Evolutionary conservation across 208 protist genomes (phyloP).

Genomic region (Acanthamoeba triangularis): DNA sequence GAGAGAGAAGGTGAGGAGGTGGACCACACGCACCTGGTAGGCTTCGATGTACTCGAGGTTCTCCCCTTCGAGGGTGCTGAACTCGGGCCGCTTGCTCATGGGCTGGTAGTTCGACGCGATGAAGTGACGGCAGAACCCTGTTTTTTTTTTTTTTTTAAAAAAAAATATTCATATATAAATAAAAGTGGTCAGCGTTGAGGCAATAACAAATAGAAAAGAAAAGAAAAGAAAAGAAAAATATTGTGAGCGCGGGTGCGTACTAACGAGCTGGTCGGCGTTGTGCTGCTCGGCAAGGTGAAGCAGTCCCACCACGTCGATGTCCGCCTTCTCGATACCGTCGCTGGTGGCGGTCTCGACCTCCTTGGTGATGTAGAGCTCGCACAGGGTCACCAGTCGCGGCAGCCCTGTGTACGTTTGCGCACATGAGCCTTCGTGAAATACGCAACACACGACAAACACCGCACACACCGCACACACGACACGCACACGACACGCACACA

Average conservation of each 20-base stretch:
- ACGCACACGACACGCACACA: neutral
- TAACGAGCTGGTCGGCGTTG: slow-evolving; percentile 81
- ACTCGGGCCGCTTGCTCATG: slow-evolving; percentile 78
- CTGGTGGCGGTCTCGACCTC: slow-evolving; percentile 70
- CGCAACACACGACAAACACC: no score
- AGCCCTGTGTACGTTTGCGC: slow-evolving; percentile 16
- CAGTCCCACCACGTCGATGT: slow-evolving; percentile 84
- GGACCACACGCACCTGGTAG: slow-evolving; percentile 30
- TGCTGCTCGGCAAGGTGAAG: slow-evolving; percentile 70
- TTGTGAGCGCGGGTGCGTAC: no score
- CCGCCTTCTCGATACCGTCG: slow-evolving; percentile 78
- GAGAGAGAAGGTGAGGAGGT: neutral
- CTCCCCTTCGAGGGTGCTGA: slow-evolving; percentile 43
- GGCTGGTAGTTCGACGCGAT: slow-evolving; percentile 83
- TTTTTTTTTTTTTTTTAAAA: no score
- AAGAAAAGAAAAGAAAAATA: no score
- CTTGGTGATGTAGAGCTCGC: slow-evolving; percentile 82
- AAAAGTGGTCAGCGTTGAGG: no score
- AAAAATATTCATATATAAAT: no score
- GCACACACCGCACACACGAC: no score
- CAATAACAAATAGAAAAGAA: no score
- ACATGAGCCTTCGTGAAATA: neutral
- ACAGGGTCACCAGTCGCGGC: slow-evolving; percentile 72
- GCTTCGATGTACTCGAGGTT: slow-evolving; percentile 78
- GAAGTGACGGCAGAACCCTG: slow-evolving; percentile 81